These are phyloP conservation scores for Ophiocordyceps robertsii DNA, from an alignment of 2,329 filamentous ascomycete genomes.

Conservation along the genomic window DNA sequence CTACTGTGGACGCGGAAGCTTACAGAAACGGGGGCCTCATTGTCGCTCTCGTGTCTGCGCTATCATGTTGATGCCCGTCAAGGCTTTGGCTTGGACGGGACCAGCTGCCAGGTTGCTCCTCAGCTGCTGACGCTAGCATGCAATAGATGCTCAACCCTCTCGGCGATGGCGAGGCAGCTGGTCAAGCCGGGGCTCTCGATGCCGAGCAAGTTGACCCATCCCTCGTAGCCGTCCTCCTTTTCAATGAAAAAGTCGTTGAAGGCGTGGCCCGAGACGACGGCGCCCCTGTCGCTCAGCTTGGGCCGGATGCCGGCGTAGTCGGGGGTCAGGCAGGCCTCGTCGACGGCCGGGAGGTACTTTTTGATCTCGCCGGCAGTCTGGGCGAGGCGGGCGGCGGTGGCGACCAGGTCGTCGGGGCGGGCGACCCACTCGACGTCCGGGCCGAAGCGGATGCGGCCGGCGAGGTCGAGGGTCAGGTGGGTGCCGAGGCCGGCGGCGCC, in stretches of 20 bases:
- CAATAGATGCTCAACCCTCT: conserved; percentile 48
- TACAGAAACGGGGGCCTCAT: no score
- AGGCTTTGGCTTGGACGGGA: no score
- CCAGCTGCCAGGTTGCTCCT: not conserved
- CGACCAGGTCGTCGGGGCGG: conserved; percentile 52
- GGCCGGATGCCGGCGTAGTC: conserved; percentile 91
- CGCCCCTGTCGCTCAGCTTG: conserved; percentile 53
- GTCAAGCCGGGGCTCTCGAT: conserved; percentile 93
- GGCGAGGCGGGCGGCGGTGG: conserved; percentile 47
- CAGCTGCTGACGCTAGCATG: conserved; percentile 19
- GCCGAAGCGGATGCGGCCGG: conserved; percentile 75
- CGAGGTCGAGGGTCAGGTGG: conserved; percentile 83
- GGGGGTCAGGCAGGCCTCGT: conserved; percentile 50
- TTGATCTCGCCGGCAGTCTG: conserved; percentile 63
- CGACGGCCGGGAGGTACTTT: conserved; percentile 64
- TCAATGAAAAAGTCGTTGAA: conserved; percentile 78
- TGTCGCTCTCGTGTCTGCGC: no score
- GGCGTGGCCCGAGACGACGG: conserved; percentile 48
- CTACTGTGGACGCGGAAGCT: no score
- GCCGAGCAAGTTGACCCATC: conserved; percentile 80
- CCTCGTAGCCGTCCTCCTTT: conserved; percentile 62
- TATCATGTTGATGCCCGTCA: no score
- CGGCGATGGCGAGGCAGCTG: conserved; percentile 71
- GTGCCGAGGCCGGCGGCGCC: conserved; percentile 80
- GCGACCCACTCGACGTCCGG: conserved; percentile 93